Evolutionary conservation across 23 red algal species (phyloP), one percentile per base, ranked within the genome.

Genomic region (Gracilaria vermiculophylla): DNA sequence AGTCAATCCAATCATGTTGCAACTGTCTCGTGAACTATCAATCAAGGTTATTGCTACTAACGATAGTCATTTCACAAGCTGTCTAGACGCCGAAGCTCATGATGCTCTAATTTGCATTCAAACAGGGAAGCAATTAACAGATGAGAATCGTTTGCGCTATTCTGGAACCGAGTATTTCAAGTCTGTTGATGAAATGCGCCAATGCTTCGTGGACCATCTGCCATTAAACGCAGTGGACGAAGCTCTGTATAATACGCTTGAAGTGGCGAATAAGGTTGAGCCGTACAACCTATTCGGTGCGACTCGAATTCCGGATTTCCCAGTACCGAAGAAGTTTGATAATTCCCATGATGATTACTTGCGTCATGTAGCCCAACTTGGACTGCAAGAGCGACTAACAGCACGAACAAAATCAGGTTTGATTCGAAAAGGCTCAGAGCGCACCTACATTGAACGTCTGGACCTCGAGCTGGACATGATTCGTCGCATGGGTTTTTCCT

Each of bases 91-190:
- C 24, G 89, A 92, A 1, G 90, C 93, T 37, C 96, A 98, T 83
- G 96, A 98, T 32, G 89, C 90, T 32, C 65, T 98, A 45, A 86
- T 98, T 15, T 98, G 96, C 74, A 95, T 98, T 48, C 96, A 95
- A 62, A 95, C 96, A 5, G 96, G 87, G 25, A 98, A 95, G 52
- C 76, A 73, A 32, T 55, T 98, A 53, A 41, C 55, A 15, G 96
- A 98, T 45, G 77, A 87, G 75, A 95, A 93, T 14, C 81, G 96
- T 47, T 50, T 98, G 23, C 79, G 67, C 60, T 98, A 98, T 80
- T 75, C 88, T 5, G 96, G 96, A n/a, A 83, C 77, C 8, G 92
- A 98, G 81, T 98, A 89, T 42, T 95, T 98, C 80, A 94, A 94
- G 80, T 85, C 88, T n/a, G 49, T 87, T 14, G 81, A 92, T 32